phyloP scores from a whole-genome alignment of 805 yeast genomes.

The Metschnikowia similis region DNA sequence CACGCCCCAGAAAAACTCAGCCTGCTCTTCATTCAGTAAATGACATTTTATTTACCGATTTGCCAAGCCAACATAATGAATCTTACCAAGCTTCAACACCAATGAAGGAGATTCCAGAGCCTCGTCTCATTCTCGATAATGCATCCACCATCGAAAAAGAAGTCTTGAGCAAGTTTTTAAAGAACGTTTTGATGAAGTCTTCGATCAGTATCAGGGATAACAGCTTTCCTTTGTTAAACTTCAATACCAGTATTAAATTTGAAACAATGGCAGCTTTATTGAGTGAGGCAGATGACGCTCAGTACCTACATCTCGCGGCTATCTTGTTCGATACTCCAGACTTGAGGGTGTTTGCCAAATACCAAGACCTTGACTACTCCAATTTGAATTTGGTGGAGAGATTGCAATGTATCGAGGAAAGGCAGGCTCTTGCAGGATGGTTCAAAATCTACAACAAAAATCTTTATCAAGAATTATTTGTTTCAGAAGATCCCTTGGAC shows the following conservation, averaged over 20 bases:
- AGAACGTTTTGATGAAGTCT: slow-evolving; percentile 15
- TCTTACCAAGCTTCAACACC: slow-evolving; percentile 23
- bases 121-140: slow-evolving; percentile 1
- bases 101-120: slow-evolving; percentile 12
- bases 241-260: slow-evolving; percentile 15
- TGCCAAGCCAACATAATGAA: slow-evolving; percentile 24
- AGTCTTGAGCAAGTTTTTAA: slow-evolving; percentile 7
- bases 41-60: slow-evolving; percentile 45
- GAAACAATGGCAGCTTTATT: slow-evolving; percentile 15
- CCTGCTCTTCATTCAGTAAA: slow-evolving; percentile 38
- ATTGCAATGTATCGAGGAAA: slow-evolving; percentile 28
- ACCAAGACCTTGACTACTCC: slow-evolving; percentile 11
- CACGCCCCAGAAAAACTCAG: slow-evolving; percentile 8
- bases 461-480: slow-evolving; percentile 30
- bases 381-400: slow-evolving; percentile 14
- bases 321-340: slow-evolving; percentile 45
- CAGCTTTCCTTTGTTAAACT: slow-evolving; percentile 23
- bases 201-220: slow-evolving; percentile 20
- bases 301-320: slow-evolving; percentile 55
- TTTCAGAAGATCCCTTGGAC: slow-evolving; percentile 24
- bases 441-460: slow-evolving; percentile 41
- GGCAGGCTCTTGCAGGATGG: slow-evolving; percentile 53
- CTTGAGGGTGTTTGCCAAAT: background rate
- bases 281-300: slow-evolving; percentile 20
- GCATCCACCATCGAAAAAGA: slow-evolving; percentile 7